phyloP scores from a whole-genome alignment of 441 rosid species.

The Metrosideros polymorpha region DNA sequence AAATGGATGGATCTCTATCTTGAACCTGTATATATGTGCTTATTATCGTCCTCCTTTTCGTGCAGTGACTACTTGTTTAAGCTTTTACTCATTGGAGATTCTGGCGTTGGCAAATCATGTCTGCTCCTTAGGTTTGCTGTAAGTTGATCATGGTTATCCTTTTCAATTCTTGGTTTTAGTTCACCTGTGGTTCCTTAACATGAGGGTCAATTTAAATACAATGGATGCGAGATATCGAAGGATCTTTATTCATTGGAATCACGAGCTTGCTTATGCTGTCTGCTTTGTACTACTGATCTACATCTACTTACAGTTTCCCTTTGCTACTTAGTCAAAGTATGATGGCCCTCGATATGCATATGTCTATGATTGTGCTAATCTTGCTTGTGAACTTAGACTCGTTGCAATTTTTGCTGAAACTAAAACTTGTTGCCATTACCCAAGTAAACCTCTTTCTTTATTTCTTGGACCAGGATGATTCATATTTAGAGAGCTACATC shows the following conservation, averaged over 20 bases:
- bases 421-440: not conserved
- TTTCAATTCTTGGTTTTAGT: not conserved
- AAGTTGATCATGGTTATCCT: not conserved
- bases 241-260: not conserved
- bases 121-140: conserved; percentile 34
- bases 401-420: not conserved
- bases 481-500: conserved; percentile 55
- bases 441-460: not conserved
- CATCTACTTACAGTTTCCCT: not conserved
- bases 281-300: not conserved
- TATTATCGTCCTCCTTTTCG: not conserved
- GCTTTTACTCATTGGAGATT: conserved; percentile 33
- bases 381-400: not conserved
- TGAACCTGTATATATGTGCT: not conserved
- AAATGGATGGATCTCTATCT: not conserved
- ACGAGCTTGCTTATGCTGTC: not conserved
- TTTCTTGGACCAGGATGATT: conserved; percentile 37
- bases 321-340: not conserved
- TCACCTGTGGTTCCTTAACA: not conserved
- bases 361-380: not conserved
- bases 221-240: not conserved
- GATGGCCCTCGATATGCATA: not conserved
- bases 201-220: not conserved
- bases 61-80: conserved; percentile 34
- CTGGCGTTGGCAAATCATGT: conserved; percentile 36